These are phyloP conservation scores for Stephanocyclus meneghinianus DNA, from an alignment of 352 stramenopile genomes.

Conservation along the genomic window DNA sequence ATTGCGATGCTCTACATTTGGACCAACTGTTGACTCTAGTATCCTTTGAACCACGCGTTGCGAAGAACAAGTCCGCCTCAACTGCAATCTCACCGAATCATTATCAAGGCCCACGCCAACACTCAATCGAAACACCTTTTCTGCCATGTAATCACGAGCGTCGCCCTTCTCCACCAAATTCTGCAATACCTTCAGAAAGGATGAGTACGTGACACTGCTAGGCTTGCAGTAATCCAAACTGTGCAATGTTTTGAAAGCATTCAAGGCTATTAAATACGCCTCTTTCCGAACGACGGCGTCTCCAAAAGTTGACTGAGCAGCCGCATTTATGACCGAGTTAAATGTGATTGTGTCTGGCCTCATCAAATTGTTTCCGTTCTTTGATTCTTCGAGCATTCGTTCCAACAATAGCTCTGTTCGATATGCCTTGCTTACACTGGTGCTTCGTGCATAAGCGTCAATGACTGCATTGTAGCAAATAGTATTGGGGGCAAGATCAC, in stretches of 20 bases:
- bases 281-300: constrained; percentile 47
- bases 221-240: constrained; percentile 39
- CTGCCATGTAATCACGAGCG: constrained; percentile 34
- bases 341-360: constrained; percentile 69
- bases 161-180: constrained; percentile 47
- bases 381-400: constrained; percentile 59
- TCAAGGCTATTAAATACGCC: constrained; percentile 56
- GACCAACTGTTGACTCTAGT: background rate
- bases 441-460: constrained; percentile 56
- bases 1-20: too few species aligned
- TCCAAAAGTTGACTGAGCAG: constrained; percentile 43
- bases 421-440: constrained; percentile 38
- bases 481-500: constrained; percentile 60
- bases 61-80: constrained; percentile 36
- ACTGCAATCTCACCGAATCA: constrained; percentile 50
- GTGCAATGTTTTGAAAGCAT: constrained; percentile 55
- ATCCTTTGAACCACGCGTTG: background rate
- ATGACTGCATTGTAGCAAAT: constrained; percentile 73
- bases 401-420: constrained; percentile 57
- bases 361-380: constrained; percentile 45
- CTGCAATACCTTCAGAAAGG: constrained; percentile 58
- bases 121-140: constrained; percentile 54
- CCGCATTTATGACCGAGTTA: constrained; percentile 73
- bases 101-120: constrained; percentile 45
- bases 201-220: constrained; percentile 63